Evolutionary conservation across 176 grass and related monocot species (phyloP), one percentile per base, ranked within the genome.

Genomic region (Musa schizocarpa): DNA sequence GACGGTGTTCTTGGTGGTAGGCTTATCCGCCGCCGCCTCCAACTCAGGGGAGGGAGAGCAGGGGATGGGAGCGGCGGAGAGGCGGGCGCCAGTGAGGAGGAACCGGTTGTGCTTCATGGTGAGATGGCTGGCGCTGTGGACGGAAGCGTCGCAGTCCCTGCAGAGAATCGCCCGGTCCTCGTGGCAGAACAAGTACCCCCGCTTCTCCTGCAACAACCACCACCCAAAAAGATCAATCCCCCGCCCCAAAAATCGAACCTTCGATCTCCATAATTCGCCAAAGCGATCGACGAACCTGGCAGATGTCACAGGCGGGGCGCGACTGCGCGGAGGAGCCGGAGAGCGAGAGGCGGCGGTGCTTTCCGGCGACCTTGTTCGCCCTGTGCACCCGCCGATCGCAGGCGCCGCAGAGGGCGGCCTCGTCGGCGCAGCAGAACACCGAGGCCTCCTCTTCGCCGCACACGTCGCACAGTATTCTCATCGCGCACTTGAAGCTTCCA

Each of bases 151-250:
- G 76, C 96, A 99, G 51, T 93, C 88, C 20, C 79, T 74, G 96
- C 96, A 99, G 50, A 99, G 91, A 77, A 94, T 94, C 71, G 96
- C 91, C 54, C 96, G 71, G 80, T 99, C 96, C 88, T 99, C 91
- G 34, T 92, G 90, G 87, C 96, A 99, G 87, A 99, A 95, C 82
- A 99, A 84, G 43, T 89, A 65, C 21, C 88, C 96, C 55, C 82
- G 82, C 66, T 71, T 78, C 73, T 94, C 95, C 95, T 96, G 85
- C 71, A 74, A 83, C 52, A 24, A 12, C 72, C 53, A 8, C 4
- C 14, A 17, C 22, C 1, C 66, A 53, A 77, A 16, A 17, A 0
- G 8, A 24, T 9, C 22, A n/a, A 53, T 29, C 56, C 27, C 71
- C 1, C 11, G 16, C 9, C 11, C 22, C 12, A 3, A 66, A 48